Evolutionary conservation across 768 basidiomycete genomes (phyloP).

Genomic region (Lanmaoa pseudosensibilis): DNA sequence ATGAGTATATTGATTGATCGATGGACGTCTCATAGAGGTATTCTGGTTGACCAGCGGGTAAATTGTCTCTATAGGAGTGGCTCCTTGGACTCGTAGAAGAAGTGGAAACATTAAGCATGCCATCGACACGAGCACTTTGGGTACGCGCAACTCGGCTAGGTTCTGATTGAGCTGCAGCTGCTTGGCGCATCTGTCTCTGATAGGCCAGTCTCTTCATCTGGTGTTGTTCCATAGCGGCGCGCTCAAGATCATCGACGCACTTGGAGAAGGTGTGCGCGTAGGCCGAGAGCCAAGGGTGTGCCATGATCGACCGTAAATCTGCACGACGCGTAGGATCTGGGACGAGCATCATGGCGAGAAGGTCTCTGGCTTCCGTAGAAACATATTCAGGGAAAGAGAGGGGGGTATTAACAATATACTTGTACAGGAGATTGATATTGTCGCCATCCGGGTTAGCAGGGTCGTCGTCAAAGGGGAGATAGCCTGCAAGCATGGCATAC

Average conservation of each 20-base stretch:
- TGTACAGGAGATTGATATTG: constrained; percentile 98
- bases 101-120: constrained; percentile 34
- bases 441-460: constrained; percentile 98
- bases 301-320: constrained; percentile 76
- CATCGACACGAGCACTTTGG: constrained; percentile 58
- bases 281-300: constrained; percentile 79
- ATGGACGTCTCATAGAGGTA: constrained; percentile 72
- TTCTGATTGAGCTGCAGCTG: constrained; percentile 36
- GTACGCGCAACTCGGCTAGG: constrained; percentile 41
- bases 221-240: constrained; percentile 79
- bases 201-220: constrained; percentile 80
- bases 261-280: constrained; percentile 54
- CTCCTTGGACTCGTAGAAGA: constrained; percentile 40
- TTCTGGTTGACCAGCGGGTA: constrained; percentile 51
- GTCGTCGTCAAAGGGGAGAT: constrained; percentile 99
- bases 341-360: constrained; percentile 90
- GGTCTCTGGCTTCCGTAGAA: constrained; percentile 75
- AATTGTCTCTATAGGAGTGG: constrained; percentile 51
- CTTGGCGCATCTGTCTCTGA: constrained; percentile 73
- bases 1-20: constrained; percentile 51
- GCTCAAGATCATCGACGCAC: constrained; percentile 77
- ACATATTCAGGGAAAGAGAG: constrained; percentile 98
- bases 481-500: constrained; percentile 95
- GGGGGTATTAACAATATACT: constrained; percentile 96
- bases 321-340: constrained; percentile 84